phyloP scores from a whole-genome alignment of 768 basidiomycete genomes.

The Termitomyces sp. region DNA sequence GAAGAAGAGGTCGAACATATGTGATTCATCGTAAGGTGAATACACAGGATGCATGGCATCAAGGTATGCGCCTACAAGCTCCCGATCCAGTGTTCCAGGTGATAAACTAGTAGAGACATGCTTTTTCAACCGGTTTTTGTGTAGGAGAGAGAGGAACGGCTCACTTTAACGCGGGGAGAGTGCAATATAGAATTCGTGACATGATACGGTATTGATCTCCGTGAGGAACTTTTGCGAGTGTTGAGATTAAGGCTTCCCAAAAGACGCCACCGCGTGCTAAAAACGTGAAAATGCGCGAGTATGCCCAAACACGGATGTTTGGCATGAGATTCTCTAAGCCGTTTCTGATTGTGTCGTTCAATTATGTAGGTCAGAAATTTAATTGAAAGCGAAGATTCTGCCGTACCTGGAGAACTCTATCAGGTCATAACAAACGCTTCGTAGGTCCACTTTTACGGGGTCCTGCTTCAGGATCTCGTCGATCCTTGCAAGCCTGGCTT shows the following conservation, averaged over 20 bases:
- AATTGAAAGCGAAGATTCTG: background rate
- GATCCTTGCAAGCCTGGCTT: slow-evolving; percentile 1
- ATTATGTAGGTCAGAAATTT: background rate
- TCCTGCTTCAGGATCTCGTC: slow-evolving; percentile 6
- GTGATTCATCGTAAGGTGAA: background rate
- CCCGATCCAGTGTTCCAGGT: slow-evolving; percentile 1
- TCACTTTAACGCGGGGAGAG: slow-evolving; percentile 6
- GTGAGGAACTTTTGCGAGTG: slow-evolving; percentile 9
- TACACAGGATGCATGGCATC: background rate
- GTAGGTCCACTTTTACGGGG: background rate
- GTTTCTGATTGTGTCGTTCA: background rate
- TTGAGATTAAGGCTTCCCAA: slow-evolving; percentile 12
- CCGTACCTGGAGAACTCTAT: slow-evolving; percentile 5
- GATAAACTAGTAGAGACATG: slow-evolving; percentile 6
- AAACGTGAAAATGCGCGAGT: slow-evolving; percentile 9
- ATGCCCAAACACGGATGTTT: slow-evolving; percentile 4
- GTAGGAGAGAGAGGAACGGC: background rate
- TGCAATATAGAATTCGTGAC: slow-evolving; percentile 8
- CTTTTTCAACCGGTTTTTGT: background rate
- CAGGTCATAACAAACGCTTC: slow-evolving; percentile 6
- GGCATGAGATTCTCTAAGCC: slow-evolving; percentile 1
- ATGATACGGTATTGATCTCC: slow-evolving; percentile 11
- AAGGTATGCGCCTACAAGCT: slow-evolving; percentile 5
- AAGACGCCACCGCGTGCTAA: slow-evolving; percentile 4
- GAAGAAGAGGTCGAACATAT: slow-evolving; percentile 5